Evolutionary conservation across 2,329 filamentous ascomycete species (phyloP).

Genomic region (Apiospora hydei): DNA sequence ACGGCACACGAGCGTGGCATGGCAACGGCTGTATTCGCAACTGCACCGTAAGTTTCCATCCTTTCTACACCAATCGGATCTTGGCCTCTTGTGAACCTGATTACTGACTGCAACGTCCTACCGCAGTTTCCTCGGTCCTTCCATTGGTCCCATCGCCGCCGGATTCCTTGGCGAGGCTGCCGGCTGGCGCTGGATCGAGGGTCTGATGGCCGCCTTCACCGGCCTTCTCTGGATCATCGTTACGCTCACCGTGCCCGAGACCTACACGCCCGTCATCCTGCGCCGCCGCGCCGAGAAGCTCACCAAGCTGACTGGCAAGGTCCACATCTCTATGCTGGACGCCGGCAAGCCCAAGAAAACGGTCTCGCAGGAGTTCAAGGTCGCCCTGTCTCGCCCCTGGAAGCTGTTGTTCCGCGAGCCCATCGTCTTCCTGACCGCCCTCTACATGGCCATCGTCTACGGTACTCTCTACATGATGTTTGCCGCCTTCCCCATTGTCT

Average conservation of each 20-base stretch:
- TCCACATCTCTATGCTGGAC: constrained; percentile 62
- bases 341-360: constrained; percentile 50
- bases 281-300: constrained; percentile 60
- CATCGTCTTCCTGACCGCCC: constrained; percentile 69
- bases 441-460: constrained; percentile 72
- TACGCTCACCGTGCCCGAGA: constrained; percentile 62
- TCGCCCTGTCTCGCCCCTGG: constrained; percentile 70
- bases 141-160: constrained; percentile 68
- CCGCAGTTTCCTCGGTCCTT: constrained; percentile 67
- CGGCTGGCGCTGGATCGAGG: constrained; percentile 76
- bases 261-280: constrained; percentile 65
- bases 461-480: constrained; percentile 67
- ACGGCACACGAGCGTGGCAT: constrained; percentile 55
- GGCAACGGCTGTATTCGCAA: constrained; percentile 69
- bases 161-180: constrained; percentile 70
- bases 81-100: not conserved
- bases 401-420: constrained; percentile 74
- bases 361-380: constrained; percentile 60
- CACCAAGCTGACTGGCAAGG: constrained; percentile 59
- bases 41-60: constrained; percentile 40
- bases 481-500: constrained; percentile 71
- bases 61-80: not conserved
- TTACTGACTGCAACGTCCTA: constrained; percentile 43
- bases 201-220: constrained; percentile 69
- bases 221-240: constrained; percentile 65